Conservation (phyloP, 2,329 filamentous ascomycete genomes). For the Scorias spongiosa region DNA sequence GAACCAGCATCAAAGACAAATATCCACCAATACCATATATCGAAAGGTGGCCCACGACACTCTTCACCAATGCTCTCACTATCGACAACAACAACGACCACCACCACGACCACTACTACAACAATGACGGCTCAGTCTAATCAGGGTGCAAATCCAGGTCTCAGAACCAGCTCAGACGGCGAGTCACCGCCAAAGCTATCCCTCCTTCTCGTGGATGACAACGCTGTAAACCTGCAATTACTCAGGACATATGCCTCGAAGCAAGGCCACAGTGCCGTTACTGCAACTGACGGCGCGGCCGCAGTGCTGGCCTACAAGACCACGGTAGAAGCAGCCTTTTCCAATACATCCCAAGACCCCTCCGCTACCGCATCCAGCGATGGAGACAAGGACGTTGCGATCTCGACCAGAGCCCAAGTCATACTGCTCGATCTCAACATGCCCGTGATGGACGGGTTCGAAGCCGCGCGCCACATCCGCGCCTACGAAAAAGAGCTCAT, state of each 20-base stretch:
- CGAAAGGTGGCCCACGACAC: too few species aligned
- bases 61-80: too few species aligned
- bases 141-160: neutral
- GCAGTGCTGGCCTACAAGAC: slow-evolving; percentile 30
- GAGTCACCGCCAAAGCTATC: slow-evolving; percentile 5
- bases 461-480: slow-evolving; percentile 18
- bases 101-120: neutral
- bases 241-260: slow-evolving; percentile 18
- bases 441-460: slow-evolving; percentile 20
- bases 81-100: neutral
- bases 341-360: neutral
- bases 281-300: slow-evolving; percentile 33
- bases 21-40: too few species aligned
- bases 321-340: slow-evolving; percentile 3
- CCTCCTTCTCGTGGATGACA: slow-evolving; percentile 20
- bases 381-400: neutral
- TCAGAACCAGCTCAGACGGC: neutral
- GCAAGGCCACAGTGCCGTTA: slow-evolving; percentile 25
- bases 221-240: slow-evolving; percentile 19
- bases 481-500: slow-evolving; percentile 14
- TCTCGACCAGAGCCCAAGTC: slow-evolving; percentile 17
- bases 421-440: slow-evolving; percentile 33
- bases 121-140: neutral
- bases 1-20: too few species aligned
- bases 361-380: neutral